A percentile compares a stretch with the other conserved stretches of the same genome.
phyloP scores from a whole-genome alignment of 129 eudicot genomes.

The Centrapalus pauciflorus region DNA sequence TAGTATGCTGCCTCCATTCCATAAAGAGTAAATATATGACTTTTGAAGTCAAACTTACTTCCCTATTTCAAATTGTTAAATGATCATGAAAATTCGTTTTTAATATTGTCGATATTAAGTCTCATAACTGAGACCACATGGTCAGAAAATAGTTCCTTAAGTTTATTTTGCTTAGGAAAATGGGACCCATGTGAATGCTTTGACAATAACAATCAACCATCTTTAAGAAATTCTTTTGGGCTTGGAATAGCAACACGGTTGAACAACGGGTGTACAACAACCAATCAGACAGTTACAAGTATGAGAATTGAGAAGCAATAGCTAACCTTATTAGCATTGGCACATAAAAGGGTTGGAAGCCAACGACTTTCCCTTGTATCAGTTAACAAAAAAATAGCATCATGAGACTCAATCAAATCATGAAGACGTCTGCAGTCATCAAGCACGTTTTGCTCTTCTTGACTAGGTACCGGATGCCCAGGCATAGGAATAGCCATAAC shows the following conservation, averaged over 20 bases:
- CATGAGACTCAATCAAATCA: slow-evolving; percentile 73
- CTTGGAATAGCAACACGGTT: no score
- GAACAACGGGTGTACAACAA: background rate
- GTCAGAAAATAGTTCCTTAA: no score
- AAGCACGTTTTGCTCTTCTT: slow-evolving; percentile 63
- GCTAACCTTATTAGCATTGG: slow-evolving; percentile 53
- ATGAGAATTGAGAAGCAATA: background rate
- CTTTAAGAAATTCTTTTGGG: no score
- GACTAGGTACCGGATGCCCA: slow-evolving; percentile 76
- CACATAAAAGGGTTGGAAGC: slow-evolving; percentile 80
- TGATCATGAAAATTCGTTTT: no score
- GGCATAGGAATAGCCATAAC: slow-evolving; percentile 98
- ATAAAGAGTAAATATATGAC: no score
- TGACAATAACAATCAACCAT: no score
- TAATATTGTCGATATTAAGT: no score
- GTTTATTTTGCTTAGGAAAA: no score
- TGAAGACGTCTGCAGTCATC: slow-evolving; percentile 67
- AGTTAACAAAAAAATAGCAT: slow-evolving; percentile 77
- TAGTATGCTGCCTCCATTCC: no score
- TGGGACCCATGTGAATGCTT: no score
- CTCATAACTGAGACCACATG: no score
- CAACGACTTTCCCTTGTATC: slow-evolving; percentile 98
- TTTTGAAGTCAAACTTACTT: slow-evolving; percentile 7
- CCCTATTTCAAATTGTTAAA: no score
- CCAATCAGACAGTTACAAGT: background rate